Percentiles rank a stretch among this genome's conserved stretches.
Conservation (phyloP, 2,329 filamentous ascomycete species). For the Thielaviopsis ethacetica region DNA sequence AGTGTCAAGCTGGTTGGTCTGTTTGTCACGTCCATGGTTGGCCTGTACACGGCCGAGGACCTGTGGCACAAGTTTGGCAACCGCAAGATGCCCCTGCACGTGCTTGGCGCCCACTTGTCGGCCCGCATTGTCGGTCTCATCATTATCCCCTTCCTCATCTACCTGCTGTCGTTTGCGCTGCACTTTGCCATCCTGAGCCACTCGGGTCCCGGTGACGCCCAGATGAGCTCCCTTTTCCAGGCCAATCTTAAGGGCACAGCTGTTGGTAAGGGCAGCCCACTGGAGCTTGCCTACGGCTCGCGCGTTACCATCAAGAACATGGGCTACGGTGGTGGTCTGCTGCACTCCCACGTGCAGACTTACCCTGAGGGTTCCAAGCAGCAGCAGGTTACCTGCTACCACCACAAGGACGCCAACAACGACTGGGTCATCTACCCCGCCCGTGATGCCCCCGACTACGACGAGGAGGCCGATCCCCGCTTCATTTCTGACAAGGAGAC, state of each 20-base stretch:
- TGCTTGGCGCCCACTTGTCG: conserved; percentile 60
- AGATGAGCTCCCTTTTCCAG: conserved; percentile 99
- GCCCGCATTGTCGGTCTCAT: conserved; percentile 79
- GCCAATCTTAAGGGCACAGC: conserved; percentile 88
- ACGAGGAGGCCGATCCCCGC: conserved; percentile 52
- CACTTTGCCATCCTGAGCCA: conserved; percentile 91
- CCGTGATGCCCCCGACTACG: conserved; percentile 56
- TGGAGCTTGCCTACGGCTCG: conserved; percentile 82
- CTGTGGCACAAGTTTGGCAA: conserved; percentile 98
- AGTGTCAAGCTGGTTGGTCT: conserved; percentile 97
- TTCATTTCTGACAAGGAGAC: conserved; percentile 64
- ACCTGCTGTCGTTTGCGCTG: conserved; percentile 87
- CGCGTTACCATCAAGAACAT: conserved; percentile 94
- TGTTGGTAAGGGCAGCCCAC: conserved; percentile 83
- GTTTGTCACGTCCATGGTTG: conserved; percentile 88
- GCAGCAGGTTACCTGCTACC: conserved; percentile 97
- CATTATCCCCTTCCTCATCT: conserved; percentile 73
- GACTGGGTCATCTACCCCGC: conserved; percentile 99
- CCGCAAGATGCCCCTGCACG: conserved; percentile 70
- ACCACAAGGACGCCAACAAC: conserved; percentile 99
- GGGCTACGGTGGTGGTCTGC: conserved; percentile 91
- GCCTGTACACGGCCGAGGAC: conserved; percentile 89
- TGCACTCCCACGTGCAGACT: conserved; percentile 92
- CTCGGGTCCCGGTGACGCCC: conserved; percentile 91
- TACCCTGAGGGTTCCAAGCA: conserved; percentile 86